Conservation (phyloP, 768 basidiomycete species). For the Gloeostereum incarnatum region DNA sequence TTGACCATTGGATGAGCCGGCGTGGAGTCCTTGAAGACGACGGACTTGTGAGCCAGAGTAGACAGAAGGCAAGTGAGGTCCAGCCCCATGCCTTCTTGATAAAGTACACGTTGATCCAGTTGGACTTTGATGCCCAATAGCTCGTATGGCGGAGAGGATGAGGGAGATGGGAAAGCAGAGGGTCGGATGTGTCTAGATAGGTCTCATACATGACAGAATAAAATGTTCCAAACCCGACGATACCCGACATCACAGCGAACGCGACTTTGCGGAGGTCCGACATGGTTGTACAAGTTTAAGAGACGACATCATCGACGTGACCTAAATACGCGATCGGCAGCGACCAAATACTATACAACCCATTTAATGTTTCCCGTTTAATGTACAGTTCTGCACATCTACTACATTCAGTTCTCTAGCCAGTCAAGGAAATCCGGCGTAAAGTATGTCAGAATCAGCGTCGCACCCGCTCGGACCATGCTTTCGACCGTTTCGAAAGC, state of each 20-base stretch:
- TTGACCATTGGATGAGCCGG: conserved; percentile 43
- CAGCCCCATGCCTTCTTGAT: conserved; percentile 91
- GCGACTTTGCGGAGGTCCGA: conserved; percentile 14
- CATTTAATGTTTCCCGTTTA: too few species aligned
- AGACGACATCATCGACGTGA: too few species aligned
- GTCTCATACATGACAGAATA: conserved; percentile 58
- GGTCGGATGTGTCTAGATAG: conserved; percentile 82
- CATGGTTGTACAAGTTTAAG: too few species aligned
- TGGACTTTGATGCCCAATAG: conserved; percentile 77
- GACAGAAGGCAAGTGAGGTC: conserved; percentile 50
- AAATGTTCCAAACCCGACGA: conserved; percentile 50
- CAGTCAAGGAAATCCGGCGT: conserved; percentile 95
- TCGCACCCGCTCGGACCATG: conserved; percentile 92
- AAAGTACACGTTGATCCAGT: conserved; percentile 75
- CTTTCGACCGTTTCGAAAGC: conserved; percentile 90
- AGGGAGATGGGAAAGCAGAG: conserved; percentile 55
- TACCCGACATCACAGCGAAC: conserved; percentile 30
- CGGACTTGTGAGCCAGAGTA: conserved; percentile 51
- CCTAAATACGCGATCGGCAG: too few species aligned
- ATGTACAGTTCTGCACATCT: too few species aligned
- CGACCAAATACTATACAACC: too few species aligned
- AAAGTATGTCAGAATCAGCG: conserved; percentile 89
- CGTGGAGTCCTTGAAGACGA: conserved; percentile 25
- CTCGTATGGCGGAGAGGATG: conserved; percentile 55
- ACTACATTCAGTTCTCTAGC: conserved; percentile 30